These are phyloP conservation scores for Schizosaccharomyces cryophilus DNA, from an alignment of 805 yeast species.

Conservation along the genomic window DNA sequence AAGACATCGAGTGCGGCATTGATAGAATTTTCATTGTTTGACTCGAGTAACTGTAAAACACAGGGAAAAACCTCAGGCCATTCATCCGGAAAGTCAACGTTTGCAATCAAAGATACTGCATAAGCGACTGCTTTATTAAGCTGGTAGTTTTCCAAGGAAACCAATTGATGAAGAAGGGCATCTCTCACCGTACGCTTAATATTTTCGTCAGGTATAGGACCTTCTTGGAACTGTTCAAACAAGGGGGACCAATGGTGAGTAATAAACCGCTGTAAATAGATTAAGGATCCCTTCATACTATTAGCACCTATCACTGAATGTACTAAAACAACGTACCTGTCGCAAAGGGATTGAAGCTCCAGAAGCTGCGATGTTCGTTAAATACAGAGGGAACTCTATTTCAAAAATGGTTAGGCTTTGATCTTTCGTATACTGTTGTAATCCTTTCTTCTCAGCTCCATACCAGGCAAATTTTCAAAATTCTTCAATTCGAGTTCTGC, in stretches of 20 bases:
- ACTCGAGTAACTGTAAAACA: neutral
- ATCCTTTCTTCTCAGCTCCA: neutral
- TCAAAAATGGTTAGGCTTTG: neutral
- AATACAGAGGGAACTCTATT: neutral
- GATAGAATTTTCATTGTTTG: neutral
- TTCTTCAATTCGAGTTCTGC: neutral
- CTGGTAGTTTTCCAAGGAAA: neutral
- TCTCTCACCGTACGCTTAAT: neutral
- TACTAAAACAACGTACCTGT: neutral
- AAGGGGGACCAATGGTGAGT: neutral
- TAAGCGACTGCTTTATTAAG: neutral
- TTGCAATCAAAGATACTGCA: neutral
- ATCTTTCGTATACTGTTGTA: neutral
- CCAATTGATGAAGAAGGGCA: neutral
- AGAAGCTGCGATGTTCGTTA: neutral
- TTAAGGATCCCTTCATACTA: constrained; percentile 1
- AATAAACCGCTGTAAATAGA: neutral
- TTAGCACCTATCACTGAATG: neutral
- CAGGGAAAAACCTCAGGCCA: neutral
- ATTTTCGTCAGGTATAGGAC: neutral
- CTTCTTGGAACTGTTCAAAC: neutral
- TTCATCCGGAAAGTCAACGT: constrained; percentile 1
- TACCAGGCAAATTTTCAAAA: neutral
- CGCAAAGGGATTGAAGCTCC: neutral
- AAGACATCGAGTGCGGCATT: neutral